phyloP scores from a whole-genome alignment of 306 rosid genomes.

The Heteromeles arbutifolia region DNA sequence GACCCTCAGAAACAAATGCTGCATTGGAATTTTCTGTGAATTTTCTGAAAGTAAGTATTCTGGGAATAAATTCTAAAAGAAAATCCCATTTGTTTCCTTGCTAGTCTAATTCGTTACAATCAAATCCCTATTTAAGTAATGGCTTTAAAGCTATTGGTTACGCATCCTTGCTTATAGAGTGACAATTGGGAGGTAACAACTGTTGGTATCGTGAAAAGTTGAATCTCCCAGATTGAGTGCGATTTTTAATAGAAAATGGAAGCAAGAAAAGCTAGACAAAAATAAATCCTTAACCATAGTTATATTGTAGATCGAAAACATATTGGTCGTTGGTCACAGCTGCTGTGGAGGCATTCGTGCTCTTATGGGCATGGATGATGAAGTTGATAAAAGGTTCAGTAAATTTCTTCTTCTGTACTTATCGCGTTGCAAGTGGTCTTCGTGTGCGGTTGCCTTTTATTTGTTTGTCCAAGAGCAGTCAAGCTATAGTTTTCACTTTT shows the following conservation, averaged over 20 bases:
- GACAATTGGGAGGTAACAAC: background rate
- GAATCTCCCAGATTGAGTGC: background rate
- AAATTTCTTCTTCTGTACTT: background rate
- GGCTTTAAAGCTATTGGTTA: background rate
- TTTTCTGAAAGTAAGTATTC: conserved; percentile 56
- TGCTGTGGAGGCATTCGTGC: conserved; percentile 98
- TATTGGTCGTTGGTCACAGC: conserved; percentile 91
- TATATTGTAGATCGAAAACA: conserved; percentile 68
- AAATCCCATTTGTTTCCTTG: background rate
- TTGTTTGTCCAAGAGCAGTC: background rate
- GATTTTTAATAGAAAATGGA: background rate
- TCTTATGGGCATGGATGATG: conserved; percentile 85
- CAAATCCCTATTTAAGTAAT: background rate
- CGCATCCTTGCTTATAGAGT: background rate
- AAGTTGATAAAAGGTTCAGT: conserved; percentile 47
- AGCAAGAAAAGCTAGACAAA: background rate
- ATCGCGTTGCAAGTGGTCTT: conserved; percentile 12
- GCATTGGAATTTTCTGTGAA: conserved; percentile 88
- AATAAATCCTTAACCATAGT: background rate
- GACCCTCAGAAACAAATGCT: conserved; percentile 92
- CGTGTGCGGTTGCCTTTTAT: background rate
- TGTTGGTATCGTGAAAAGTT: background rate
- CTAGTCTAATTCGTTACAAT: background rate
- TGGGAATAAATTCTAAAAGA: background rate
- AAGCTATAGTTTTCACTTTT: conserved; percentile 19